Evolutionary conservation across 176 grass and related monocot species (phyloP), one percentile per base, ranked within the genome.

Genomic region (Eleusine coracana): DNA sequence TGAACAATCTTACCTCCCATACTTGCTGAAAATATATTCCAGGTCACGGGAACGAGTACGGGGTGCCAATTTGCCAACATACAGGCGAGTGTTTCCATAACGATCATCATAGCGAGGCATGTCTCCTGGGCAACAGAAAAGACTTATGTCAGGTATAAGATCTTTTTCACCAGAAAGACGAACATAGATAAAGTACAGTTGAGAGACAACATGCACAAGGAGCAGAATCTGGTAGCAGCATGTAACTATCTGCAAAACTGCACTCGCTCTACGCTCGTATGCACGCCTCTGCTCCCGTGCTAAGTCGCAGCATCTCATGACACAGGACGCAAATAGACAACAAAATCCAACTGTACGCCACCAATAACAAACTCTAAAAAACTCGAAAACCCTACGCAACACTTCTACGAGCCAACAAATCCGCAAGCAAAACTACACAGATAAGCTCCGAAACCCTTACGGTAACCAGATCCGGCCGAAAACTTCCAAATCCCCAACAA

Each of bases 61-160:
- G 29, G 93, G 80, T 14, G 91, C 88, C 78, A 99, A 29, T 73
- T 91, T 88, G 27, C 96, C 96, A 44, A 99, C 96, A 54, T 99
- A 99, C 83, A 99, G 68, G 66, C 96, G 91, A 3, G 91, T 87
- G 52, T 45, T 88, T 51, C 87, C 96, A 79, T 92, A 81, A 18
- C 89, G 89, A 45, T 96, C 93, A 79, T 99, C 96, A 29, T 99
- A 71, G 78, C 96, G 96, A 87, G 93, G 96, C 96, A 99, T 81
- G 17, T 99, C 75, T 96, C 86, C 96, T 96, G 85, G 59, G 88
- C n/a, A 86, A 6, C 78, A 71, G 36, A 83, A 71, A 67, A 73
- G 2, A 34, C 31, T 3, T 25, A 21, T 5, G 40, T 92, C 62
- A 83, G 1, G 10, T 10, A 45, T 27, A 68, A 25, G 1, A 56